Percentiles rank a stretch among this genome's conserved stretches.
These are phyloP conservation scores for Oleoguttula mirabilis DNA, from an alignment of 495 filamentous ascomycete genomes.

Conservation along the genomic window DNA sequence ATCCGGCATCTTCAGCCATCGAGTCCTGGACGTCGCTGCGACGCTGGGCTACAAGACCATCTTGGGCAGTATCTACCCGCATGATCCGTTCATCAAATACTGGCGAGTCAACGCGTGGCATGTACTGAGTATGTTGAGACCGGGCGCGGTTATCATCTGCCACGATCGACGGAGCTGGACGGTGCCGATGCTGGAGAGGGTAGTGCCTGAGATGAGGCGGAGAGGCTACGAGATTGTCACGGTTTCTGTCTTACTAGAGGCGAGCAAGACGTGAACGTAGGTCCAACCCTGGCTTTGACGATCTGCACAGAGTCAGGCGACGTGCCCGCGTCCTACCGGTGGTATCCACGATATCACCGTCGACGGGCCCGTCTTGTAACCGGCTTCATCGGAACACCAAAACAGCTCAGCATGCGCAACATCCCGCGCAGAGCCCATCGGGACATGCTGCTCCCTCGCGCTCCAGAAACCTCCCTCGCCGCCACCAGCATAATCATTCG, in stretches of 20 bases:
- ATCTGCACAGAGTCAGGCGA: too few relatives aligned
- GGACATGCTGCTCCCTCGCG: slow-evolving; percentile 25
- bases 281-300: too few relatives aligned
- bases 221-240: slow-evolving; percentile 58
- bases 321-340: too few relatives aligned
- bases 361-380: slow-evolving; percentile 43
- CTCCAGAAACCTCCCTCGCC: slow-evolving; percentile 14
- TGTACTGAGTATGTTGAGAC: slow-evolving; percentile 61
- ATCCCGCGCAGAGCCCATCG: slow-evolving; percentile 40
- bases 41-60: slow-evolving; percentile 53
- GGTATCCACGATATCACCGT: slow-evolving; percentile 25
- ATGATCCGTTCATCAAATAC: slow-evolving; percentile 66
- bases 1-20: slow-evolving; percentile 61
- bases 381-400: slow-evolving; percentile 37
- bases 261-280: slow-evolving; percentile 5
- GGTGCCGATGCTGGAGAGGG: slow-evolving; percentile 54
- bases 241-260: slow-evolving; percentile 49
- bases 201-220: slow-evolving; percentile 55
- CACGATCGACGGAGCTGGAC: slow-evolving; percentile 77
- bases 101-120: slow-evolving; percentile 62
- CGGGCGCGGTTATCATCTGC: slow-evolving; percentile 68
- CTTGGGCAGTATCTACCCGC: slow-evolving; percentile 72
- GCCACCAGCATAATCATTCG: slow-evolving; percentile 30
- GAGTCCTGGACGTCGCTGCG: slow-evolving; percentile 47
- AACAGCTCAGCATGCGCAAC: slow-evolving; percentile 42